Base-by-base conservation (phyloP, 2,329 filamentous ascomycete species). In the Sarocladium kiliense region DNA sequence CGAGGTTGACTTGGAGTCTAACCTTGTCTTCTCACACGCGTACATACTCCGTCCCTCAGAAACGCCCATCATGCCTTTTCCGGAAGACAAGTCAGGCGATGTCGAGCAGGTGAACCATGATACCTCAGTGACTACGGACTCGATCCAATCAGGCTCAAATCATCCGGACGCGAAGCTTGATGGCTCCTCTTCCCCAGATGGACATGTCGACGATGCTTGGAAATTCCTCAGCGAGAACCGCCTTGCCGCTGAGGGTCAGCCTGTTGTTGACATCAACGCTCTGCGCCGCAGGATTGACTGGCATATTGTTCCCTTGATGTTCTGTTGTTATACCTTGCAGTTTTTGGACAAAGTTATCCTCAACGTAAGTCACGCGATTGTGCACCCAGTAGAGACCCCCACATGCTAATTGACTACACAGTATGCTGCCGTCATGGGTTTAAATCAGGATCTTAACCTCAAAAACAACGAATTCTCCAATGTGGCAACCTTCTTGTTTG, bases 371-470 rank as follows among this genome's bases (percentile, higher is more conserved):
- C 16, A 32, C 34, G 7, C 30, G 27, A 51, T 18, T 3, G 16
- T 3, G 7, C 12, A 23, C 10, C 41, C 23, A 16, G 10, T 19
- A 45, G 59, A 23, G 41, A 45, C 5, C 3, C 23, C 14, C 26
- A 32, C 21, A 16, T 51, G 56, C 56, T 51, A 21, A 32, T n/a
- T 25, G 36, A 19, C 9, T 34, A 7, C 32, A 6, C 64, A 85
- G 77, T 87, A 87, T 63, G 82, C 82, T 18, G 80, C 79, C 57
- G 82, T 88, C 53, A 88, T 87, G 84, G 82, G 83, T 2, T 65
- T 88, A 7, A 71, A 67, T 21, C 66, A 74, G 53, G 81, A 85
- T 56, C 72, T 72, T 26, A 69, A 76, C 0, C 73, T 87, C 49
- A 64, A 68, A 12, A 79, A 78, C 18, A 85, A 86, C 57, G 76